Evolutionary conservation across 176 grass and related monocot species (phyloP), one percentile per base, ranked within the genome.

Genomic region (Paspalum notatum): DNA sequence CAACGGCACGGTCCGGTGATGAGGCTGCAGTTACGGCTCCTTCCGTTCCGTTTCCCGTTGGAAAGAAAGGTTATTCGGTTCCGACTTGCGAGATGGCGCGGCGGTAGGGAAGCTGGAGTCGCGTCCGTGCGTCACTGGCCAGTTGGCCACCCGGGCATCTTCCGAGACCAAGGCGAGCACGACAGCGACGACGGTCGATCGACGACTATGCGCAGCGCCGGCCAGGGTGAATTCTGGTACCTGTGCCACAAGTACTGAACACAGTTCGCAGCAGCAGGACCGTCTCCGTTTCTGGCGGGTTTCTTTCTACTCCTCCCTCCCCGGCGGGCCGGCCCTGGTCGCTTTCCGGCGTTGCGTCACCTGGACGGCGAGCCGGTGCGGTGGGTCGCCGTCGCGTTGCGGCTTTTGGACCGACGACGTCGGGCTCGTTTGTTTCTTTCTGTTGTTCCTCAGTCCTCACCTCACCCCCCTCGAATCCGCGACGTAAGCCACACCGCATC

Each of bases 311-410:
- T 39, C 20, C 16, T 49, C 18, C 42, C 0, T 7, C 42, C n/a
- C n/a, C n/a, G n/a, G n/a, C n/a, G n/a, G n/a, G 42, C 55, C 32
- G 32, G 58, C 22, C 6, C 5, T 7, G 37, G 76, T 78, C 74
- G 11, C 27, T 79, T 71, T 55, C 10, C 46, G 7, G 11, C 27
- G 26, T 41, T 20, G 50, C 71, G 71, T 64, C 75, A 21, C 7
- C 25, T 27, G 75, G 60, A 41, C 71, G 71, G 51, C 71, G 51
- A 74, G 49, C 49, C 58, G 58, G 43, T 16, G 74, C 12, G 76
- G 59, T 78, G 12, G 76, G 62, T 66, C 76, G 40, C 76, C 76
- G 45, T 78, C 26, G 46, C 75, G 60, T 22, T 25, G 50, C 54
- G 39, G 6, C 26, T 51, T 65, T 27, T 49, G 74, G 76, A 78